Percentiles rank a stretch among this genome's conserved stretches.
Conservation (phyloP, 1,139 yeast genomes). For the Geotrichum restrictum region DNA sequence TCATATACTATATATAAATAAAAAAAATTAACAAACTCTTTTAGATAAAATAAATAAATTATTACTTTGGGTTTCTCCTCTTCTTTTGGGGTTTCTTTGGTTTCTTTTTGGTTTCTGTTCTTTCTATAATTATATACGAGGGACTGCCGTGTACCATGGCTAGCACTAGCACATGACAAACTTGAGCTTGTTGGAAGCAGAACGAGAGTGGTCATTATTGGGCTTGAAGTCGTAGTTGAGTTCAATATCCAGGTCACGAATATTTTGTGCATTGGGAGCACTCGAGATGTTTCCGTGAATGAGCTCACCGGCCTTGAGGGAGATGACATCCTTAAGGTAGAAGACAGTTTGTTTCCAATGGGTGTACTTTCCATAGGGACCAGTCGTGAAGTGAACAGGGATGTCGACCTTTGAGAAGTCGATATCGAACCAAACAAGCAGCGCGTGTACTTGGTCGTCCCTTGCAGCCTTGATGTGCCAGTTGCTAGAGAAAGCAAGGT, state of each 20-base stretch:
- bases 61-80: too few relatives aligned
- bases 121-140: not conserved
- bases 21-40: not conserved
- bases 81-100: too few relatives aligned
- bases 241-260: slow-evolving; percentile 56
- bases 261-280: slow-evolving; percentile 71
- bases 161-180: slow-evolving; percentile 20
- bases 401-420: slow-evolving; percentile 58
- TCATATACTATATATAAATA: too few relatives aligned
- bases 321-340: slow-evolving; percentile 78
- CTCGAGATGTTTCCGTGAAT: slow-evolving; percentile 70
- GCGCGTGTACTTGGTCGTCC: slow-evolving; percentile 80
- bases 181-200: slow-evolving; percentile 10
- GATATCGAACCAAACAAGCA: slow-evolving; percentile 92
- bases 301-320: slow-evolving; percentile 70
- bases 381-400: slow-evolving; percentile 44
- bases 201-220: slow-evolving; percentile 37
- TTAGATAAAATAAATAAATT: not conserved
- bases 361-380: slow-evolving; percentile 46
- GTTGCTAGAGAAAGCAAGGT: slow-evolving; percentile 65
- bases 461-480: slow-evolving; percentile 71
- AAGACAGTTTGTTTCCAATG: slow-evolving; percentile 96
- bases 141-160: not conserved
- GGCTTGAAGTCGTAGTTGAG: slow-evolving; percentile 53
- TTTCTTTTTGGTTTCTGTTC: too few relatives aligned